Conservation (phyloP, 2,329 filamentous ascomycete species). For the Curvularia lunata region DNA sequence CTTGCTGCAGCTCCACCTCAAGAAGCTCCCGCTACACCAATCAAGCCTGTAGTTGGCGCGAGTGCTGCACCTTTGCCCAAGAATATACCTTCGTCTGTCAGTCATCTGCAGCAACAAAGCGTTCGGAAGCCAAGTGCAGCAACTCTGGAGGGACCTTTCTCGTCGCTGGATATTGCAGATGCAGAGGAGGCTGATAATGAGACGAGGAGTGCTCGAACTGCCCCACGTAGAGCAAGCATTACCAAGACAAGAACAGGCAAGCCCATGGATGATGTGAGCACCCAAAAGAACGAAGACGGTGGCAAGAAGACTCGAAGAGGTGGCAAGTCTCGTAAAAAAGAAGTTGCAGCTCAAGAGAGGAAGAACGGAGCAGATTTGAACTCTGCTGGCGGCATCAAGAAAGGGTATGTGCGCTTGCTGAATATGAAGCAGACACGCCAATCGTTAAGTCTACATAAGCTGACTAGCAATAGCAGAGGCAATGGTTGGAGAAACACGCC, state of each 20-base stretch:
- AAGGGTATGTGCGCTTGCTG: slow-evolving; percentile 44
- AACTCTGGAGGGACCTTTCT: slow-evolving; percentile 50
- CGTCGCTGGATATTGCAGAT: slow-evolving; percentile 50
- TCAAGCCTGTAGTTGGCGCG: slow-evolving; percentile 48
- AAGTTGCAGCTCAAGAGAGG: slow-evolving; percentile 51
- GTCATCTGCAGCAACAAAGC: slow-evolving; percentile 36
- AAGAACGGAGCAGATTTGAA: slow-evolving; percentile 37
- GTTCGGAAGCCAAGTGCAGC: slow-evolving; percentile 47
- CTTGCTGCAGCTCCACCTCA: slow-evolving; percentile 34
- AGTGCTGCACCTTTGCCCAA: slow-evolving; percentile 46
- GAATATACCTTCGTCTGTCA: slow-evolving; percentile 49
- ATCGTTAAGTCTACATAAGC: slow-evolving; percentile 1
- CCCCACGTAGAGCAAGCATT: slow-evolving; percentile 46
- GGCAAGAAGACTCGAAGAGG: slow-evolving; percentile 55
- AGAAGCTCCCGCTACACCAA: slow-evolving; percentile 52
- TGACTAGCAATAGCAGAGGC: slow-evolving; percentile 53
- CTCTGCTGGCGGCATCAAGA: slow-evolving; percentile 37
- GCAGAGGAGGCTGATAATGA: slow-evolving; percentile 48
- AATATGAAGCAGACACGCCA: slow-evolving; percentile 9
- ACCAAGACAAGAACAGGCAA: slow-evolving; percentile 51
- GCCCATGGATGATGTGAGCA: slow-evolving; percentile 46
- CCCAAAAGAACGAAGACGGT: slow-evolving; percentile 46
- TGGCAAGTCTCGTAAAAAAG: slow-evolving; percentile 55
- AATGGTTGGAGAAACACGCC: slow-evolving; percentile 74
- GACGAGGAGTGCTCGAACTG: slow-evolving; percentile 32